Percentiles rank a stretch among this genome's conserved stretches.
These are phyloP conservation scores for Coemansia guatemalensis DNA, from an alignment of 192 early-diverging fungal genomes.

Conservation along the genomic window DNA sequence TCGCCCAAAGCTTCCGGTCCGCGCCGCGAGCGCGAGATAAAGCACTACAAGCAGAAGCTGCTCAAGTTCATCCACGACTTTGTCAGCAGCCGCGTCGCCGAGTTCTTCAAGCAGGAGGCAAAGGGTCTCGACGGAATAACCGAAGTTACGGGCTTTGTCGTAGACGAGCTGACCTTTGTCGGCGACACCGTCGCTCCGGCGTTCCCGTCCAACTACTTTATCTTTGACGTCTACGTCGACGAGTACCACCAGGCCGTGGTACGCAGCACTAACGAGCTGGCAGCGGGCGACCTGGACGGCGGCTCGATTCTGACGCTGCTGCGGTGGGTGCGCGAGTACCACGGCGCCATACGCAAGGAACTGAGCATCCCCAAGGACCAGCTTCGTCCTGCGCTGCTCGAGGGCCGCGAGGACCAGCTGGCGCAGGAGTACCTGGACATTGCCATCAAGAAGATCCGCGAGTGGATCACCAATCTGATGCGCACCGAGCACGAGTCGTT, in stretches of 20 bases:
- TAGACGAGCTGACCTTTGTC: slow-evolving; percentile 86
- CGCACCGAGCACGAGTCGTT: slow-evolving; percentile 80
- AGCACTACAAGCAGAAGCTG: slow-evolving; percentile 49
- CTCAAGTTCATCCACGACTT: slow-evolving; percentile 42
- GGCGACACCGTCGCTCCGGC: slow-evolving; percentile 83
- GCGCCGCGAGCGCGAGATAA: slow-evolving; percentile 38
- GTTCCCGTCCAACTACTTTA: slow-evolving; percentile 89
- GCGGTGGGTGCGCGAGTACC: slow-evolving; percentile 91
- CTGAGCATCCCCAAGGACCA: slow-evolving; percentile 86
- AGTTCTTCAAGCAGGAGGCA: slow-evolving; percentile 61
- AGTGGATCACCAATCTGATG: slow-evolving; percentile 94
- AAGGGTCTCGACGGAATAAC: slow-evolving; percentile 37
- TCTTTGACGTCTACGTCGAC: slow-evolving; percentile 93
- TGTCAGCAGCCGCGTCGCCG: slow-evolving; percentile 36
- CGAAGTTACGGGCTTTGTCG: slow-evolving; percentile 74
- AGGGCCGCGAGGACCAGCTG: slow-evolving; percentile 89
- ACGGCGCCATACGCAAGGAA: slow-evolving; percentile 80
- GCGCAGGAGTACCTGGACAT: slow-evolving; percentile 89
- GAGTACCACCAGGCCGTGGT: slow-evolving; percentile 96
- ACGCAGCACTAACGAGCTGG: slow-evolving; percentile 73
- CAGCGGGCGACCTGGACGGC: slow-evolving; percentile 74
- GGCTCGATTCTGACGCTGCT: slow-evolving; percentile 82
- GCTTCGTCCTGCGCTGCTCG: slow-evolving; percentile 83
- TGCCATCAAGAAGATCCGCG: slow-evolving; percentile 79
- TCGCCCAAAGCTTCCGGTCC: slow-evolving; percentile 16